These are phyloP conservation scores for Phytophthora megakarya DNA, from an alignment of 352 stramenopile genomes.

Conservation along the genomic window DNA sequence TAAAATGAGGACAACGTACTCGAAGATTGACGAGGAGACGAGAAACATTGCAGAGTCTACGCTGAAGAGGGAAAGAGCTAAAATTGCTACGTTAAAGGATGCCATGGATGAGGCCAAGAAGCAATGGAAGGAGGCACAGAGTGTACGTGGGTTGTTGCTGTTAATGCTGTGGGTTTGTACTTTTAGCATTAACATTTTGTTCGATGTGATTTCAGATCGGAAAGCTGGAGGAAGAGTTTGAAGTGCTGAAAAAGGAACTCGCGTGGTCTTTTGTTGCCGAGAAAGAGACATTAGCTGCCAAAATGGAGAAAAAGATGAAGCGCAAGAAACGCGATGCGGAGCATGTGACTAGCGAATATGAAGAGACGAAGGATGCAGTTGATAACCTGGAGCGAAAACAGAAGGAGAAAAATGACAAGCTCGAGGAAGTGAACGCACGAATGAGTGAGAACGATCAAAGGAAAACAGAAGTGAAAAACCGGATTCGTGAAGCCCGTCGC, in stretches of 20 bases:
- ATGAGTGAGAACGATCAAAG: constrained; percentile 48
- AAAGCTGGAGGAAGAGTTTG: constrained; percentile 73
- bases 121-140: constrained; percentile 80
- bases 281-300: constrained; percentile 57
- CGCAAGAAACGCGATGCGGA: constrained; percentile 54
- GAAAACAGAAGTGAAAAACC: constrained; percentile 60
- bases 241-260: constrained; percentile 75
- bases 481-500: constrained; percentile 64
- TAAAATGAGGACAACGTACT: constrained; percentile 88
- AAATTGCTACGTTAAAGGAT: constrained; percentile 59
- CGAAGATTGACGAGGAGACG: constrained; percentile 87
- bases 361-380: constrained; percentile 53
- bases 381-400: constrained; percentile 61
- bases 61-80: constrained; percentile 66
- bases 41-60: constrained; percentile 63
- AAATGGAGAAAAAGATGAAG: constrained; percentile 61
- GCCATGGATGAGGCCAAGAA: constrained; percentile 69
- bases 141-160: constrained; percentile 33
- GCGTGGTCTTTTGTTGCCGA: constrained; percentile 84
- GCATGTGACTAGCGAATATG: constrained; percentile 44
- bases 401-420: constrained; percentile 64
- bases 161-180: background rate
- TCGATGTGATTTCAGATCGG: constrained; percentile 51
- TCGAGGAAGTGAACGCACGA: constrained; percentile 55
- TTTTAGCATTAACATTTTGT: background rate